phyloP scores from a whole-genome alignment of 495 filamentous ascomycete genomes.

The Podospora fimiseda region DNA sequence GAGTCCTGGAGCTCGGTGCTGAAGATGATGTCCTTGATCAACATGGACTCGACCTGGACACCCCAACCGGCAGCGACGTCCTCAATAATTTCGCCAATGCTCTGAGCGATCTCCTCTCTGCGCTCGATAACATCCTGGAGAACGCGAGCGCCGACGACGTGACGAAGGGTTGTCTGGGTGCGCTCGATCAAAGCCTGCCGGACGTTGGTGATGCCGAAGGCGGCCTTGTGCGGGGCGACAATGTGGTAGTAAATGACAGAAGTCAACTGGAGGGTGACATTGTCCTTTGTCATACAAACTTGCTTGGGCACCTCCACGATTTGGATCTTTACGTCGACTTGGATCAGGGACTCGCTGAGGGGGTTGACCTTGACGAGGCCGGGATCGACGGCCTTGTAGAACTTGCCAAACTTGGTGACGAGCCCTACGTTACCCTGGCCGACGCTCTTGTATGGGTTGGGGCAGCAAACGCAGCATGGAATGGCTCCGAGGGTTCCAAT shows the following conservation, averaged over 20 bases:
- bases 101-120: conserved; percentile 90
- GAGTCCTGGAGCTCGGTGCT: conserved; percentile 91
- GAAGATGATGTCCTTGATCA: conserved; percentile 99
- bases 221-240: conserved; percentile 88
- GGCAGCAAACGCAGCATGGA: conserved; percentile 87
- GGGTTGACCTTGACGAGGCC: conserved; percentile 98
- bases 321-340: conserved; percentile 98
- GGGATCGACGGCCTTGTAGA: conserved; percentile 93
- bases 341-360: conserved; percentile 80
- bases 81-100: conserved; percentile 95
- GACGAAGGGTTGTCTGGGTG: conserved; percentile 94
- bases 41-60: conserved; percentile 93
- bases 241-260: conserved; percentile 99
- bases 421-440: conserved; percentile 88
- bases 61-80: conserved; percentile 93
- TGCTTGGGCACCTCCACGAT: conserved; percentile 95
- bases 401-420: conserved; percentile 92
- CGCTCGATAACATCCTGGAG: conserved; percentile 99
- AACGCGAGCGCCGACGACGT: conserved; percentile 93
- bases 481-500: conserved; percentile 81
- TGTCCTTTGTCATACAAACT: conserved; percentile 99
- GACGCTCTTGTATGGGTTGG: conserved; percentile 96
- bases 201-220: conserved; percentile 94
- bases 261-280: conserved; percentile 87
- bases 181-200: conserved; percentile 92